phyloP scores from a whole-genome alignment of 2,329 filamentous ascomycete genomes.

The Periconia sp. region DNA sequence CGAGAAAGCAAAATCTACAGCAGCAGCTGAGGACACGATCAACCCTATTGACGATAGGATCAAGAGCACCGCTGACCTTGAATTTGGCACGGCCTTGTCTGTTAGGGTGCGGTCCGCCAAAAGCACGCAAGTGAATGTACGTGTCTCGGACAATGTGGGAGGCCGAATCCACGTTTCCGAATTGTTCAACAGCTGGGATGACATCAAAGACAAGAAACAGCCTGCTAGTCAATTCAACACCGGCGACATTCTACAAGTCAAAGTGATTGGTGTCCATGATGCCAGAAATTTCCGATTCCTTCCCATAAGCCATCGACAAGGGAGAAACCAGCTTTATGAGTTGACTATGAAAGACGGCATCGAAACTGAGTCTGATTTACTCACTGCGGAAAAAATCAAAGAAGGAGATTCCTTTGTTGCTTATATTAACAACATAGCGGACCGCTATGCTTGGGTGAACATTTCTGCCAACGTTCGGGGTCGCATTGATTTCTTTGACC shows the following conservation, averaged over 20 bases:
- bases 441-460: conserved; percentile 85
- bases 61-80: conserved; percentile 69
- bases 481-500: conserved; percentile 77
- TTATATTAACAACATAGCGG: conserved; percentile 86
- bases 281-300: conserved; percentile 88
- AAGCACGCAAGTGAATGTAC: conserved; percentile 88
- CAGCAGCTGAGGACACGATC: conserved; percentile 46
- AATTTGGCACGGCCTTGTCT: conserved; percentile 71
- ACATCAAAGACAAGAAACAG: conserved; percentile 78
- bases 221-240: conserved; percentile 75
- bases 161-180: conserved; percentile 94
- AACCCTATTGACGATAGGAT: conserved; percentile 68
- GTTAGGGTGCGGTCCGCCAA: conserved; percentile 83
- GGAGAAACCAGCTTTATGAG: conserved; percentile 79
- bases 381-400: conserved; percentile 73
- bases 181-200: conserved; percentile 83
- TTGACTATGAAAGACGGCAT: conserved; percentile 69
- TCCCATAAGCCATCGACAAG: conserved; percentile 82
- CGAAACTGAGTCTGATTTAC: conserved; percentile 59
- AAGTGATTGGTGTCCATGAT: conserved; percentile 84
- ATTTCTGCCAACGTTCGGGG: conserved; percentile 86
- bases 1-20: conserved; percentile 19
- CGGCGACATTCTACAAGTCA: conserved; percentile 72
- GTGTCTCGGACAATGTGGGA: conserved; percentile 81
- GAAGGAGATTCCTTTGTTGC: conserved; percentile 73